A percentile compares a stretch with the other conserved stretches of the same genome.
phyloP scores from a whole-genome alignment of 352 stramenopile genomes.

The Achlya hypogyna region DNA sequence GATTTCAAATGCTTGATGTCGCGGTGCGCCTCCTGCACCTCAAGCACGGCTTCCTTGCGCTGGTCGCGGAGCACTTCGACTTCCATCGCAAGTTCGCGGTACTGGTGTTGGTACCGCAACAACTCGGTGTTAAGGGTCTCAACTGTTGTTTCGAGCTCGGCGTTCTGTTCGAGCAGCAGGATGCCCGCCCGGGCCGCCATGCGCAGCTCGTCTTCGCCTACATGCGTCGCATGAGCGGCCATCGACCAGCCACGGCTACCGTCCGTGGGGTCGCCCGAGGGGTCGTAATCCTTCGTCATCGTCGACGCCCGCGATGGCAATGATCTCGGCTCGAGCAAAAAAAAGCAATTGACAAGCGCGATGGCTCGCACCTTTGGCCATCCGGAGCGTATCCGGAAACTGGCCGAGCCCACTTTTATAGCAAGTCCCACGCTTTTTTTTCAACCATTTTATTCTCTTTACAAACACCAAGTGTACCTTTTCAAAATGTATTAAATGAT shows the following conservation, averaged over 20 bases:
- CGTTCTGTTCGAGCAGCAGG: slow-evolving; percentile 61
- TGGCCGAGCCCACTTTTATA: not conserved
- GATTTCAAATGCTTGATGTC: slow-evolving; percentile 10
- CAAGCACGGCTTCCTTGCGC: slow-evolving; percentile 10
- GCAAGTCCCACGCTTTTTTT: not conserved
- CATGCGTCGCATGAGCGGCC: not conserved
- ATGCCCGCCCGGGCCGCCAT: slow-evolving; percentile 61
- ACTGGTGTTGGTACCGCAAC: slow-evolving; percentile 37
- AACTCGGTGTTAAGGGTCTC: slow-evolving; percentile 37
- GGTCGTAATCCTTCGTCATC: not conserved
- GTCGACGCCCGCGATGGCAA: too few species aligned
- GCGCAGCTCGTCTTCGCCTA: slow-evolving; percentile 41
- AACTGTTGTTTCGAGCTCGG: slow-evolving; percentile 53
- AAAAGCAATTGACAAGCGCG: not conserved
- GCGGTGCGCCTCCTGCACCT: slow-evolving; percentile 4
- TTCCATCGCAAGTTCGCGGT: slow-evolving; percentile 33
- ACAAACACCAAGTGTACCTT: not conserved
- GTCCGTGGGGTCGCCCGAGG: not conserved
- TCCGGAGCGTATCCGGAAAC: not conserved
- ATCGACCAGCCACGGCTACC: not conserved
- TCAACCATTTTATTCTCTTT: not conserved
- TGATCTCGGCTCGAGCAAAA: too few species aligned
- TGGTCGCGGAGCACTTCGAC: slow-evolving; percentile 33
- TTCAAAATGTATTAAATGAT: too few species aligned
- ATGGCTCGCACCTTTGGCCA: not conserved